A percentile compares a stretch with the other conserved stretches of the same genome.
These are phyloP conservation scores for Cladosporium austrohemisphaericum DNA, from an alignment of 2,329 filamentous ascomycete species.

Conservation along the genomic window DNA sequence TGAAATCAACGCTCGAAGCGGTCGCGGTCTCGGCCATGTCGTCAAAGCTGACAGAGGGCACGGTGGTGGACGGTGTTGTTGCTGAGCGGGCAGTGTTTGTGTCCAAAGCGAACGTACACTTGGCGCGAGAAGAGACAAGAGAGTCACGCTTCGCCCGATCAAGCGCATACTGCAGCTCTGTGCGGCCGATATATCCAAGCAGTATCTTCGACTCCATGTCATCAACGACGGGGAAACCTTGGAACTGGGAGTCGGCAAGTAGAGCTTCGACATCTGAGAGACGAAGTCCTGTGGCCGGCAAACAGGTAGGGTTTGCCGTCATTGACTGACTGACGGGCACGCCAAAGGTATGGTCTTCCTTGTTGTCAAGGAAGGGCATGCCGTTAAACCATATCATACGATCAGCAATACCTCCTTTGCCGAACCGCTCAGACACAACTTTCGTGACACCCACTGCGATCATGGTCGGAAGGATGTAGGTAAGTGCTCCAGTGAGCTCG, in stretches of 20 bases:
- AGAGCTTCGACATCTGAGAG: slow-evolving; percentile 74
- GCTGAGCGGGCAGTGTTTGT: slow-evolving; percentile 22
- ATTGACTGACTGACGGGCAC: slow-evolving; percentile 83
- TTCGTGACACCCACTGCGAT: slow-evolving; percentile 98
- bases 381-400: slow-evolving; percentile 99
- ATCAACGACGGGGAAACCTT: slow-evolving; percentile 90
- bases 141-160: slow-evolving; percentile 71
- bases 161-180: slow-evolving; percentile 86
- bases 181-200: slow-evolving; percentile 87
- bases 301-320: slow-evolving; percentile 69
- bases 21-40: slow-evolving; percentile 55
- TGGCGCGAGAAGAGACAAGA: slow-evolving; percentile 61
- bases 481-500: slow-evolving; percentile 92
- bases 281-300: slow-evolving; percentile 71
- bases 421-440: slow-evolving; percentile 82
- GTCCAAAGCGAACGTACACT: slow-evolving; percentile 67
- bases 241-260: slow-evolving; percentile 73
- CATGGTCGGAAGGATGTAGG: slow-evolving; percentile 97
- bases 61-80: slow-evolving; percentile 31
- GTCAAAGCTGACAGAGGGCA: slow-evolving; percentile 53
- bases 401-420: slow-evolving; percentile 95
- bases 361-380: slow-evolving; percentile 93
- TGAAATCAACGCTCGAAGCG: slow-evolving; percentile 68
- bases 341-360: slow-evolving; percentile 95
- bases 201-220: slow-evolving; percentile 66